phyloP scores from a whole-genome alignment of 495 filamentous ascomycete species.

The Melanomma pulvis-pyrius region DNA sequence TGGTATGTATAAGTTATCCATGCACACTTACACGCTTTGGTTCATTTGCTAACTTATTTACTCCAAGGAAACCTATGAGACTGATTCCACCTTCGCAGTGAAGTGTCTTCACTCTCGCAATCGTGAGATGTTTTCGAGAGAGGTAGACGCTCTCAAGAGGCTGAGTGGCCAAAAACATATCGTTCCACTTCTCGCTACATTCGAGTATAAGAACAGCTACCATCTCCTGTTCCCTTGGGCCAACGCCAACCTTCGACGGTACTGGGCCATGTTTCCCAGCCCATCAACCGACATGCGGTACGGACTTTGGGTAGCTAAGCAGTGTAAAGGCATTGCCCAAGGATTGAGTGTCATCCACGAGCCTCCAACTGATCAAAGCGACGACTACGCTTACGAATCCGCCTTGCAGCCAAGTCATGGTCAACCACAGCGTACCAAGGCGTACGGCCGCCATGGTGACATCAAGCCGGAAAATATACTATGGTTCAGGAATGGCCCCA shows the following conservation, averaged over 20 bases:
- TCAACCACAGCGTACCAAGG: background rate
- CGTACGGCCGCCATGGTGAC: background rate
- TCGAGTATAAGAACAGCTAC: slow-evolving; percentile 3
- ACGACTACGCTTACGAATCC: background rate
- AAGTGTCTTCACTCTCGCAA: too few species aligned
- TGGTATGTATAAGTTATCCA: too few species aligned
- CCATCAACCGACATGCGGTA: background rate
- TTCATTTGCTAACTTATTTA: too few species aligned
- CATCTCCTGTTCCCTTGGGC: slow-evolving; percentile 30
- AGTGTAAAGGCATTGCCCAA: slow-evolving; percentile 16
- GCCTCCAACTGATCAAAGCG: background rate
- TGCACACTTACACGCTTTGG: too few species aligned
- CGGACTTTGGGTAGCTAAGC: slow-evolving; percentile 16
- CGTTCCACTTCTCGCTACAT: slow-evolving; percentile 23
- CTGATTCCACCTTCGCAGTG: too few species aligned
- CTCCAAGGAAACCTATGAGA: too few species aligned
- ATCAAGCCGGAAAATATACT: slow-evolving; percentile 10
- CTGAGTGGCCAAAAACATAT: slow-evolving; percentile 2
- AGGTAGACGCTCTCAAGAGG: too few species aligned
- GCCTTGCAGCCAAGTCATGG: background rate
- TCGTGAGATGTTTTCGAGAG: too few species aligned
- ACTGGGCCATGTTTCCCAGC: background rate
- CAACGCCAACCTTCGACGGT: slow-evolving; percentile 13
- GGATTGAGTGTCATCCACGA: slow-evolving; percentile 13
- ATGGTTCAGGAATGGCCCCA: background rate